Percentiles rank a stretch among this genome's conserved stretches.
phyloP scores from a whole-genome alignment of 345 rosid genomes.

The Leavenworthia alabamica region DNA sequence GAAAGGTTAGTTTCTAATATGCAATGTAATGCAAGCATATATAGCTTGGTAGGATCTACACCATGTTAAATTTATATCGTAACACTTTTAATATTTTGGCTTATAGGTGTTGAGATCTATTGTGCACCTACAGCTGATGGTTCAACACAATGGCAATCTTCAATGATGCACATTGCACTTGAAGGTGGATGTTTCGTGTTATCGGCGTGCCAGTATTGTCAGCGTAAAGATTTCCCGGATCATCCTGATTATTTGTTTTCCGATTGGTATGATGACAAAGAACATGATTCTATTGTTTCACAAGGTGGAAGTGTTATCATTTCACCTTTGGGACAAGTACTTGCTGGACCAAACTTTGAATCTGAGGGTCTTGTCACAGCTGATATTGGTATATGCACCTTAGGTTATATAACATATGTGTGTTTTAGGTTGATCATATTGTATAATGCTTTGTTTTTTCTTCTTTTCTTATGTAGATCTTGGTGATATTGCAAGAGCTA shows the following conservation, averaged over 20 bases:
- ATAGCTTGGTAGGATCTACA: no score
- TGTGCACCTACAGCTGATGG: constrained; percentile 94
- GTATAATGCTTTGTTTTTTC: neutral
- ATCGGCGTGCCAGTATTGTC: constrained; percentile 71
- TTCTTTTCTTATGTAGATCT: constrained; percentile 58
- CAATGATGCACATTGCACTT: constrained; percentile 74
- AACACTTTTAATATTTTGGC: no score
- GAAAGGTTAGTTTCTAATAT: constrained; percentile 41
- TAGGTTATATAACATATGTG: neutral
- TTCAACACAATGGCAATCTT: constrained; percentile 62
- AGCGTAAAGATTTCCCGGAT: constrained; percentile 68
- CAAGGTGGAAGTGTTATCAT: constrained; percentile 85
- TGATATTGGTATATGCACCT: constrained; percentile 53
- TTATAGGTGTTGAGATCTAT: constrained; percentile 64
- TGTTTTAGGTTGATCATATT: neutral
- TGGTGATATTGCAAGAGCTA: constrained; percentile 76
- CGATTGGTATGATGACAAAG: constrained; percentile 41
- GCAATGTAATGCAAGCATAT: no score
- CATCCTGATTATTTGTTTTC: constrained; percentile 59
- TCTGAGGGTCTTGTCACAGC: no score
- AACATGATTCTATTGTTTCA: constrained; percentile 61
- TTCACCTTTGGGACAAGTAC: constrained; percentile 69
- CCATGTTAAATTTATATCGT: no score
- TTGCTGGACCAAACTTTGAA: constrained; percentile 93
- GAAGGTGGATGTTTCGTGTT: constrained; percentile 93